phyloP scores from a whole-genome alignment of 2,329 filamentous ascomycete species.

The Arthroderma sp. region DNA sequence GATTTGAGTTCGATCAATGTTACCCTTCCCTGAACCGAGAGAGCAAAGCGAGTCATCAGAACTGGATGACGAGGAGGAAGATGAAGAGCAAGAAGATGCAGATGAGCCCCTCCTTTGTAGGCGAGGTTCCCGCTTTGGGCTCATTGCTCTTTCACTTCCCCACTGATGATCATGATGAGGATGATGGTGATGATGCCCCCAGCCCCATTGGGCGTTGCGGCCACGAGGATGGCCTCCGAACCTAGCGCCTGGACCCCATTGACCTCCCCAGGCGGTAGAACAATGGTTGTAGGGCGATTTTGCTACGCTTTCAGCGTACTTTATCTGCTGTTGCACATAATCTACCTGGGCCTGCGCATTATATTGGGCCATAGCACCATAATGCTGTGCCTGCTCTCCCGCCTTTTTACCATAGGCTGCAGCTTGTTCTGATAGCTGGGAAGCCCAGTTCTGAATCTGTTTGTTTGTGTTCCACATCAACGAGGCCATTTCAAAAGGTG shows the following conservation, averaged over 20 bases:
- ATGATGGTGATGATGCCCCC: too few relatives aligned
- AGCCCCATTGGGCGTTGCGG: too few relatives aligned
- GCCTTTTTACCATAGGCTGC: slow-evolving; percentile 22
- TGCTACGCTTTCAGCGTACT: not conserved
- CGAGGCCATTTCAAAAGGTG: too few relatives aligned
- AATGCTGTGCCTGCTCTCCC: slow-evolving; percentile 22
- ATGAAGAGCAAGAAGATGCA: slow-evolving; percentile 9
- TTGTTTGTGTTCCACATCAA: too few relatives aligned
- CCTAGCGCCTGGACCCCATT: not conserved
- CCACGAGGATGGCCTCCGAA: too few relatives aligned
- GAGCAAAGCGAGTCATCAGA: slow-evolving; percentile 4
- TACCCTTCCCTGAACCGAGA: not conserved
- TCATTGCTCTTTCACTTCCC: too few relatives aligned
- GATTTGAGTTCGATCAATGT: not conserved
- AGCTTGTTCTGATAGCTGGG: slow-evolving; percentile 24
- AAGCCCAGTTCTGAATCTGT: slow-evolving; percentile 17
- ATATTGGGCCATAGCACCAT: slow-evolving; percentile 26
- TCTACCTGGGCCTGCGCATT: slow-evolving; percentile 25
- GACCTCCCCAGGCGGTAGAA: not conserved
- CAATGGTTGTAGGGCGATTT: not conserved
- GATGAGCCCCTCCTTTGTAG: slow-evolving; percentile 5
- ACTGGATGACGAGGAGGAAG: slow-evolving; percentile 7
- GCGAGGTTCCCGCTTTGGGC: not conserved
- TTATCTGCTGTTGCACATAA: slow-evolving; percentile 24
- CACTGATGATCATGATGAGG: too few relatives aligned